phyloP scores from a whole-genome alignment of 176 grass and related monocot species.

The Secale cereale region DNA sequence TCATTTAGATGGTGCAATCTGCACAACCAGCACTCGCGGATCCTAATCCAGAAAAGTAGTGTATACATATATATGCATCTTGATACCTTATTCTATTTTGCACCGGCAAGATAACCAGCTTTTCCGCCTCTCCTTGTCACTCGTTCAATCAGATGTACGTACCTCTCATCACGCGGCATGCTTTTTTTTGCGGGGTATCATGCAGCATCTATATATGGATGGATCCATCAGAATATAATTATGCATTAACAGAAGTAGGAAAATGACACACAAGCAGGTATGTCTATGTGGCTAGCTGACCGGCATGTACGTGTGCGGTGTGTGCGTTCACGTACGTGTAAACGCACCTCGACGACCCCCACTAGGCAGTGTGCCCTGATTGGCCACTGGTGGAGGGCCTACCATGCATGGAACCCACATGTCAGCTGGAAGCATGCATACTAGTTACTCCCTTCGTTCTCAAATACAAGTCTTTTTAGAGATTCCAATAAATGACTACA shows the following conservation, averaged over 20 bases:
- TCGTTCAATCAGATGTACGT: conserved; percentile 10
- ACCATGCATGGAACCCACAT: background rate
- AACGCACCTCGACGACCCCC: background rate
- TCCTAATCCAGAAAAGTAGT: conserved; percentile 22
- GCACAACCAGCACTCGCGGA: conserved; percentile 15
- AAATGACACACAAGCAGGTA: background rate
- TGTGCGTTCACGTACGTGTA: background rate
- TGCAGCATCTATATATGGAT: background rate
- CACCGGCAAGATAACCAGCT: background rate
- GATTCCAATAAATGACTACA: no score
- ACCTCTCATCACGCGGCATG: background rate
- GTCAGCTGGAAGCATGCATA: background rate
- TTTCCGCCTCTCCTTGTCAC: background rate
- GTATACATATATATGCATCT: background rate
- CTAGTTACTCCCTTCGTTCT: no score
- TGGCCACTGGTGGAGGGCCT: background rate
- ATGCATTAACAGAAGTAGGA: background rate
- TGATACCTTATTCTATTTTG: conserved; percentile 4
- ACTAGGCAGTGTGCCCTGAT: background rate
- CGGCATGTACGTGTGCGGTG: background rate
- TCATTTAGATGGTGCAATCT: conserved; percentile 30
- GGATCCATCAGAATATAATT: background rate
- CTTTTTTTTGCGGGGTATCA: no score
- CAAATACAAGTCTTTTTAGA: no score
- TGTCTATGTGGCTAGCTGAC: background rate